Evolutionary conservation across 768 basidiomycete species (phyloP).

Genomic region (Hirschioporus abietinus): DNA sequence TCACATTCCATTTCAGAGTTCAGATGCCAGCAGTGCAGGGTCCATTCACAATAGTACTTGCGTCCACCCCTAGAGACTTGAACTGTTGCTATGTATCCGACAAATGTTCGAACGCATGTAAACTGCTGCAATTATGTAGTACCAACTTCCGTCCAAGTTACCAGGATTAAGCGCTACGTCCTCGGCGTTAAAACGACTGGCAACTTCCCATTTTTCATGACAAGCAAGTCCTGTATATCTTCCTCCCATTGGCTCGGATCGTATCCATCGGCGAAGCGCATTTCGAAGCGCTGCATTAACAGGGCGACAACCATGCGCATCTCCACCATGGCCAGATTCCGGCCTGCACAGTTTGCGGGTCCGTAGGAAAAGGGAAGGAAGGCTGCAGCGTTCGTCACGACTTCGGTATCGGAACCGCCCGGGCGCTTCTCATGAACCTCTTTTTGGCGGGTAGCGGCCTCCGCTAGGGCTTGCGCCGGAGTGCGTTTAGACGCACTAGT

Average conservation of each 20-base stretch:
- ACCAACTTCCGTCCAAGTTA: not conserved
- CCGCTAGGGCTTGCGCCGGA: constrained; percentile 5
- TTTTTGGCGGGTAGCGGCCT: not conserved
- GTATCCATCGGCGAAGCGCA: constrained; percentile 25
- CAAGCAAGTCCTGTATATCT: constrained; percentile 24
- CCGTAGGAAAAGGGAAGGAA: constrained; percentile 43
- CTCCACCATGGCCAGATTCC: constrained; percentile 35
- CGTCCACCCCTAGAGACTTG: too few species aligned
- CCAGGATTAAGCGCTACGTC: constrained; percentile 12
- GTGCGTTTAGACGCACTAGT: constrained; percentile 17
- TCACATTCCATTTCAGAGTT: too few species aligned
- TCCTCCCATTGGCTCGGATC: constrained; percentile 24
- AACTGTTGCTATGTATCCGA: constrained; percentile 11
- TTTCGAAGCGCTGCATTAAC: constrained; percentile 30
- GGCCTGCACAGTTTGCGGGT: constrained; percentile 47
- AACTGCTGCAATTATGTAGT: constrained; percentile 3
- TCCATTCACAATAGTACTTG: constrained; percentile 6
- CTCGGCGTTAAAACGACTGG: constrained; percentile 3
- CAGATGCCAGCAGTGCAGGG: constrained; percentile 6
- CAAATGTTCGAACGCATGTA: constrained; percentile 9
- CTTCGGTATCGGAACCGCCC: not conserved
- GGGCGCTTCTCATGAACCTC: constrained; percentile 1
- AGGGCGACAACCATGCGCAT: constrained; percentile 26
- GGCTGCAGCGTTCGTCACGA: constrained; percentile 24
- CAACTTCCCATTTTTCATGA: constrained; percentile 22